phyloP scores from a whole-genome alignment of 140 eudicot genomes.

The Ambrosia hybrid region DNA sequence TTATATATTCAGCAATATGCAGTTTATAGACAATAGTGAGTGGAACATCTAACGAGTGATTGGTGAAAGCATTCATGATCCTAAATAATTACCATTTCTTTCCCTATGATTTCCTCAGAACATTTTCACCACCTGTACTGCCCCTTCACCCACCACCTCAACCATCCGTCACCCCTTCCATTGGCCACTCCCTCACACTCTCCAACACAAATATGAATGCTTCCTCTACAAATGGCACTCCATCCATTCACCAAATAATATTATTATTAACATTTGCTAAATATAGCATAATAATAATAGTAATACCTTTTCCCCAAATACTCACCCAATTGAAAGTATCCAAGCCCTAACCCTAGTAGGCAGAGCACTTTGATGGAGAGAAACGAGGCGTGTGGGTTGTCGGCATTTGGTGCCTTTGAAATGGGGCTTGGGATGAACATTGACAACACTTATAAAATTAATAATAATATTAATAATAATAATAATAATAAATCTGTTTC shows the following conservation, averaged over 20 bases:
- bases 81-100: constrained; percentile 9
- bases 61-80: neutral
- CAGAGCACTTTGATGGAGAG: constrained; percentile 21
- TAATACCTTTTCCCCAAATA: constrained; percentile 10
- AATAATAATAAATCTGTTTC: no score
- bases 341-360: constrained; percentile 32
- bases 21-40: no score
- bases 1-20: no score
- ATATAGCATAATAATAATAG: constrained; percentile 20
- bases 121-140: constrained; percentile 25
- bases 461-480: no score
- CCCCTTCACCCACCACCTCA: constrained; percentile 41
- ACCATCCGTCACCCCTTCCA: constrained; percentile 25
- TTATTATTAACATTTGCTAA: constrained; percentile 16
- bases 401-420: neutral
- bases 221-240: no score
- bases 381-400: constrained; percentile 34
- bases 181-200: constrained; percentile 33
- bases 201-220: constrained; percentile 1
- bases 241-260: no score
- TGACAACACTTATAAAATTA: no score
- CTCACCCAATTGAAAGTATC: constrained; percentile 24
- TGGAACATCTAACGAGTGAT: no score
- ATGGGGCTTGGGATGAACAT: no score
- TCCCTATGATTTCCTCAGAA: constrained; percentile 25